Conservation (phyloP, 1,284 basidiomycete species). For the Blastosporella zonata region DNA sequence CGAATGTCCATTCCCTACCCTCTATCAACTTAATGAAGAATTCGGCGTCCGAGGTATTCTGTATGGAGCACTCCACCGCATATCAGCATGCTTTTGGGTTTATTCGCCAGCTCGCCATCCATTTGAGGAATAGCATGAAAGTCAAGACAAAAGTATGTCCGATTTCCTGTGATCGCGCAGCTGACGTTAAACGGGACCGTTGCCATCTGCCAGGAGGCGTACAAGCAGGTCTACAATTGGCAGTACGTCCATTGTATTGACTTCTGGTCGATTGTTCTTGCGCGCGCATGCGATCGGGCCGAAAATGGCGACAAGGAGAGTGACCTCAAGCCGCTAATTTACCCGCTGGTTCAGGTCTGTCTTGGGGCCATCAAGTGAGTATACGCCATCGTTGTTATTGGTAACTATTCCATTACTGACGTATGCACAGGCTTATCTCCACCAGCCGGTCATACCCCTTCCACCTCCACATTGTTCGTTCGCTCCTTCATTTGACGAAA, state of each 20-base stretch:
- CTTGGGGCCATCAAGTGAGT: constrained; percentile 88
- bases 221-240: constrained; percentile 97
- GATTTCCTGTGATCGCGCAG: constrained; percentile 6
- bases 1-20: constrained; percentile 86
- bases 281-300: constrained; percentile 67
- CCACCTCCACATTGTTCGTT: constrained; percentile 48
- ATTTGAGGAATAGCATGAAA: constrained; percentile 90
- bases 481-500: constrained; percentile 48
- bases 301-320: constrained; percentile 62
- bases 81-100: constrained; percentile 98
- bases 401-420: constrained; percentile 17
- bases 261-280: constrained; percentile 94
- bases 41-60: constrained; percentile 90
- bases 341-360: constrained; percentile 93
- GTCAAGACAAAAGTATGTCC: constrained; percentile 66
- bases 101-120: constrained; percentile 94
- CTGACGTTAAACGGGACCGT: constrained; percentile 3
- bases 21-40: constrained; percentile 98
- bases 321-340: constrained; percentile 85
- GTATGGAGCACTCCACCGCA: constrained; percentile 67
- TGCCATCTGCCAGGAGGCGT: constrained; percentile 63
- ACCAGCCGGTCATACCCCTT: constrained; percentile 46
- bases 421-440: constrained; percentile 65
- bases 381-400: constrained; percentile 10
- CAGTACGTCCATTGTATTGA: constrained; percentile 96